phyloP scores from a whole-genome alignment of 306 rosid species.

The Cercis canadensis region DNA sequence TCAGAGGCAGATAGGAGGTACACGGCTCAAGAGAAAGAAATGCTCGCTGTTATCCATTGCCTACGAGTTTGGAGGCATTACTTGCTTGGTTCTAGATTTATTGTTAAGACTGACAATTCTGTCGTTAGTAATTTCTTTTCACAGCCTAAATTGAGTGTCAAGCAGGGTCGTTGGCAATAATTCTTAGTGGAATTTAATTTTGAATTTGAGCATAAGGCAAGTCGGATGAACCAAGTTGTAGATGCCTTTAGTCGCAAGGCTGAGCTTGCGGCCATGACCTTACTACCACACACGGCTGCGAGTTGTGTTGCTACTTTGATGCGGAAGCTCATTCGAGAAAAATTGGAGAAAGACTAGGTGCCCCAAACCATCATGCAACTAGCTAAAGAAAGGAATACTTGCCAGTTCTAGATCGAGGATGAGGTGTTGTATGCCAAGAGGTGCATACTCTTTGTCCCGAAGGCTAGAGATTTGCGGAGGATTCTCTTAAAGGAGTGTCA shows the following conservation, averaged over 20 bases:
- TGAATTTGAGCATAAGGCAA: no score
- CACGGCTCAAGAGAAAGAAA: not conserved
- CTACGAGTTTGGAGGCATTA: not conserved
- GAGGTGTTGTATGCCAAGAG: not conserved
- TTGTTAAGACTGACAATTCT: not conserved
- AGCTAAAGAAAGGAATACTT: no score
- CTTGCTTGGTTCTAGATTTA: not conserved
- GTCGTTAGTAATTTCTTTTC: not conserved
- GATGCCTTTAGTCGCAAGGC: no score
- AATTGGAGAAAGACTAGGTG: no score
- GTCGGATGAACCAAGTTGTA: no score
- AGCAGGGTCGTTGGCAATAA: not conserved
- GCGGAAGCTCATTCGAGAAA: no score
- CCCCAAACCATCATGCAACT: no score
- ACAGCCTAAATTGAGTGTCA: not conserved
- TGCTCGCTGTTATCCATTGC: not conserved
- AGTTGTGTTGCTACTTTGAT: no score
- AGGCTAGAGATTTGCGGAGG: not conserved
- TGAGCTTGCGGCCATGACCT: no score
- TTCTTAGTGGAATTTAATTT: no score
- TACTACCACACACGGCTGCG: no score
- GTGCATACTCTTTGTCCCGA: not conserved
- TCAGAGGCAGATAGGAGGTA: no score
- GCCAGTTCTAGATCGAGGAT: not conserved
- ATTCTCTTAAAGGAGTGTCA: not conserved